phyloP scores from a whole-genome alignment of 768 basidiomycete genomes.

The Calocybe cyanea region DNA sequence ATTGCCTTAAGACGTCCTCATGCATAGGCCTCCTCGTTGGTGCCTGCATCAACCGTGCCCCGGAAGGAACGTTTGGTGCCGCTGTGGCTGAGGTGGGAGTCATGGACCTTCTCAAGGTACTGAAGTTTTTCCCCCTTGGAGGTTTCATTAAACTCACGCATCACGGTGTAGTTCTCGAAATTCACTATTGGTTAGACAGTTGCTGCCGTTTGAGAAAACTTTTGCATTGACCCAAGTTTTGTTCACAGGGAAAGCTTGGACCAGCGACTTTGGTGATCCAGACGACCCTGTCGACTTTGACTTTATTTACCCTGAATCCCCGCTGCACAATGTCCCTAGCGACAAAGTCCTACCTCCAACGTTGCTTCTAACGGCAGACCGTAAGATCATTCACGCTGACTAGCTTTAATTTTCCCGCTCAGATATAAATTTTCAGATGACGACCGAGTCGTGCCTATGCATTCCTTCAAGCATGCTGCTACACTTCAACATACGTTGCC shows the following conservation, averaged over 20 bases:
- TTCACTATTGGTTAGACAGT: constrained; percentile 63
- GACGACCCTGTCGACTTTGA: constrained; percentile 77
- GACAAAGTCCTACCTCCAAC: constrained; percentile 60
- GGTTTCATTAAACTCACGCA: constrained; percentile 1
- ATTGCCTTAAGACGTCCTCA: background rate
- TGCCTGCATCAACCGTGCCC: constrained; percentile 81
- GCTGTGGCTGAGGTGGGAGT: constrained; percentile 82
- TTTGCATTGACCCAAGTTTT: constrained; percentile 8
- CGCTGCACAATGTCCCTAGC: constrained; percentile 72
- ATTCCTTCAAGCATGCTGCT: constrained; percentile 81
- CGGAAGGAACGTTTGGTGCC: constrained; percentile 71
- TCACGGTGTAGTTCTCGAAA: constrained; percentile 51
- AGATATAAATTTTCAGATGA: constrained; percentile 46
- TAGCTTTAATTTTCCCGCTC: background rate
- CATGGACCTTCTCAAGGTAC: constrained; percentile 71
- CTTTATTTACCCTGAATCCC: constrained; percentile 78
- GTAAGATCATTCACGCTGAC: constrained; percentile 35
- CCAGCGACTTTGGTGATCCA: constrained; percentile 74
- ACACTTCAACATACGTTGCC: constrained; percentile 66
- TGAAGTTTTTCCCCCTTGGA: background rate
- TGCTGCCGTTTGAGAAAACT: background rate
- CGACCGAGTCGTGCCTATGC: constrained; percentile 82
- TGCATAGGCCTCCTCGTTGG: constrained; percentile 66
- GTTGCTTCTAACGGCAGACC: constrained; percentile 81
- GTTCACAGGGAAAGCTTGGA: constrained; percentile 65